A percentile compares a stretch with the other conserved stretches of the same genome.
phyloP scores from a whole-genome alignment of 257 asterid genomes.

The Nicotiana undulata region DNA sequence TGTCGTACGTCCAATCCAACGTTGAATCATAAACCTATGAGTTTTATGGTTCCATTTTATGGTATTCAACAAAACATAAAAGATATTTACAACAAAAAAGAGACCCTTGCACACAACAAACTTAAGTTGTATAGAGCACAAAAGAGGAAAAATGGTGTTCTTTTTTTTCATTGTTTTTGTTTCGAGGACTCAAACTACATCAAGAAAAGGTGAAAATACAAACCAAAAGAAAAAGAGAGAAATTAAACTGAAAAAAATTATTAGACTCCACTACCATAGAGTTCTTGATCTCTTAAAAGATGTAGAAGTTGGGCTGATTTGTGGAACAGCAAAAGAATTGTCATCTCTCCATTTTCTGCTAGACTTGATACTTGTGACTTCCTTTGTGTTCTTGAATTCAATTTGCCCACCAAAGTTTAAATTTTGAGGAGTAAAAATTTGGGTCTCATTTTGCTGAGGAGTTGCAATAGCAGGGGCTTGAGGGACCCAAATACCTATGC shows the following conservation, averaged over 20 bases:
- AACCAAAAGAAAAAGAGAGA: too few species aligned
- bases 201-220: not conserved
- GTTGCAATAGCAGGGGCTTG: slow-evolving; percentile 27
- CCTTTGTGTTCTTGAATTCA: slow-evolving; percentile 33
- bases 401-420: slow-evolving; percentile 31
- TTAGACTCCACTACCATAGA: slow-evolving; percentile 23
- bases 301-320: slow-evolving; percentile 44
- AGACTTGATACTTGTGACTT: slow-evolving; percentile 22
- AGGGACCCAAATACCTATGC: slow-evolving; percentile 62
- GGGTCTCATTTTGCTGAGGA: slow-evolving; percentile 25
- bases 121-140: not conserved
- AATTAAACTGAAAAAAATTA: not conserved
- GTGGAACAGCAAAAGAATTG: slow-evolving; percentile 69
- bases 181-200: not conserved
- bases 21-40: not conserved
- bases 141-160: not conserved
- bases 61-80: not conserved
- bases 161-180: not conserved
- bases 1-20: not conserved
- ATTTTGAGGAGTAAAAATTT: slow-evolving; percentile 21
- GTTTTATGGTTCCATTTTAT: not conserved
- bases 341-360: slow-evolving; percentile 48
- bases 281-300: slow-evolving; percentile 44
- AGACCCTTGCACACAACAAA: not conserved
- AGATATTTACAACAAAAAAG: slow-evolving; percentile 10